Conservation (phyloP, 2,329 filamentous ascomycete species). For the Coniella lustricola region DNA sequence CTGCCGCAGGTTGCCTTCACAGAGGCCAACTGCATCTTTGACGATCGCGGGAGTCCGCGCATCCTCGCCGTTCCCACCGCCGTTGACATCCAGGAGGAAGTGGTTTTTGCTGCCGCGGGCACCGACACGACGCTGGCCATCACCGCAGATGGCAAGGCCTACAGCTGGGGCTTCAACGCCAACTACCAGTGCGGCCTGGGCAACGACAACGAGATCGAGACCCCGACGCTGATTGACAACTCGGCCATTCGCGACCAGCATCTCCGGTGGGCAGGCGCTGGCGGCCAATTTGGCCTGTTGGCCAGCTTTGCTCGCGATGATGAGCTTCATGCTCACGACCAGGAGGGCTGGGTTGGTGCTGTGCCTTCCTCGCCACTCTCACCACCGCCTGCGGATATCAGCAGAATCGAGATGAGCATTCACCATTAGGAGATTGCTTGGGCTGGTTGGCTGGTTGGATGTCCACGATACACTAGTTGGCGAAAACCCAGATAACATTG, state of each 20-base stretch:
- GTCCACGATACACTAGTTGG: no score
- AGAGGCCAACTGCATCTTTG: conserved; percentile 54
- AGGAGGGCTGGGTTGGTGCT: no score
- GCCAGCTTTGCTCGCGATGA: conserved; percentile 34
- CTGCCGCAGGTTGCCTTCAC: conserved; percentile 49
- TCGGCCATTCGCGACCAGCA: conserved; percentile 69
- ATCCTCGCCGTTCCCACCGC: conserved; percentile 62
- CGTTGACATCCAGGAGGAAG: conserved; percentile 50
- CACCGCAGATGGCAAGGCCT: conserved; percentile 61
- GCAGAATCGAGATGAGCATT: no score
- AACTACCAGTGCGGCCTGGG: conserved; percentile 78
- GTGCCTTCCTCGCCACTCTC: no score
- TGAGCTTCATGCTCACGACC: not conserved
- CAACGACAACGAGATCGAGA: conserved; percentile 63
- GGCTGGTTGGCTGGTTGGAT: no score
- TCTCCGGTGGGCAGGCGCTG: conserved; percentile 73
- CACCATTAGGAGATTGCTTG: no score
- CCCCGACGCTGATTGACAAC: conserved; percentile 77
- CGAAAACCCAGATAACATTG: no score
- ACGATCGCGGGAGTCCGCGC: conserved; percentile 58
- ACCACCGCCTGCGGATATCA: no score
- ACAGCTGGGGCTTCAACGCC: conserved; percentile 72
- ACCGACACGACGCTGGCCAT: conserved; percentile 70
- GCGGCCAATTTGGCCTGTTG: conserved; percentile 75
- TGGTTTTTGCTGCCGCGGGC: conserved; percentile 52